Evolutionary conservation across 192 early-diverging fungal species (phyloP).

Genomic region (Coemansia sp.): DNA sequence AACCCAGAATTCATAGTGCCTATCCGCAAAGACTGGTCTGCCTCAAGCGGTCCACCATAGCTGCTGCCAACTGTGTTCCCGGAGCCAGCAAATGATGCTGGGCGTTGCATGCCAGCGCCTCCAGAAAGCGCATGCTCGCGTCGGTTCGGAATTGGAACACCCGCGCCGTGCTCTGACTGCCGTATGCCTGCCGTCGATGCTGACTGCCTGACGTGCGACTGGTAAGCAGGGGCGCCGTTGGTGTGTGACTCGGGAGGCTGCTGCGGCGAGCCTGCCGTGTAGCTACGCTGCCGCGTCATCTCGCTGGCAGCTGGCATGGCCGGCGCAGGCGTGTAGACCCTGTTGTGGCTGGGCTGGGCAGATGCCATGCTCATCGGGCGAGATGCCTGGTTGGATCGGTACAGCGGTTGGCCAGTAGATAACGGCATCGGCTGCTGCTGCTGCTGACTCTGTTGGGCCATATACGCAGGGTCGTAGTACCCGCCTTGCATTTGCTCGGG

Average conservation of each 20-base stretch:
- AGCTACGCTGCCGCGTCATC: constrained; percentile 38
- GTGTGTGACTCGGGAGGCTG: background rate
- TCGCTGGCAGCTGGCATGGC: constrained; percentile 5
- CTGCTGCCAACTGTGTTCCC: constrained; percentile 10
- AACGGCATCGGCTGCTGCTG: constrained; percentile 8
- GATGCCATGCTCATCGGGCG: constrained; percentile 11
- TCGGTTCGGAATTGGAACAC: constrained; percentile 15
- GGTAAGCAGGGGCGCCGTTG: background rate
- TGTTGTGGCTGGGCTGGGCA: background rate
- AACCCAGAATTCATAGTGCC: constrained; percentile 24
- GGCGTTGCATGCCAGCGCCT: constrained; percentile 14
- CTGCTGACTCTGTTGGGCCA: constrained; percentile 13
- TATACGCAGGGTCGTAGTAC: constrained; percentile 28
- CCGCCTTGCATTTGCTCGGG: constrained; percentile 26
- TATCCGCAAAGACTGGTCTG: constrained; percentile 16
- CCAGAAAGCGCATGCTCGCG: constrained; percentile 17
- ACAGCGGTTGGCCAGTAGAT: background rate
- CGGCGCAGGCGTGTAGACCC: constrained; percentile 1
- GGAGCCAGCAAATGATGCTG: constrained; percentile 36
- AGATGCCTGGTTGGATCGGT: background rate
- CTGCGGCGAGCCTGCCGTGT: constrained; percentile 23
- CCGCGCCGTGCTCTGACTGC: constrained; percentile 2
- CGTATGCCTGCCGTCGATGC: constrained; percentile 11
- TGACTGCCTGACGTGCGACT: constrained; percentile 6
- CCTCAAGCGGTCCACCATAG: constrained; percentile 4